A percentile compares a stretch with the other conserved stretches of the same genome.
phyloP scores from a whole-genome alignment of 1,139 yeast genomes.

The Chernovozyma sophiae-reginae region DNA sequence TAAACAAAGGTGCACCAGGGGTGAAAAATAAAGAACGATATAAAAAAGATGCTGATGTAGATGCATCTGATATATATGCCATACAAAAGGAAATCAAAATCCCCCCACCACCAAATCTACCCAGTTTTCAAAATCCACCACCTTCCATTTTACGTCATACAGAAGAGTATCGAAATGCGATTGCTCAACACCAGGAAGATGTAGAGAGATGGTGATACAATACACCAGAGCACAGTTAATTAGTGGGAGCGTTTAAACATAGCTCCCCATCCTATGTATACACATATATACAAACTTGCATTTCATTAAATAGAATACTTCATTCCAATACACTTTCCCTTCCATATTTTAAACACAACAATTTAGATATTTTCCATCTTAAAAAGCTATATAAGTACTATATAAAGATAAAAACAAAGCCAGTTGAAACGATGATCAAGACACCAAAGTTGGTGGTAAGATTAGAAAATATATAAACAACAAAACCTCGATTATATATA shows the following conservation, averaged over 20 bases:
- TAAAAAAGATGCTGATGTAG: constrained; percentile 2
- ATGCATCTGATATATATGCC: constrained; percentile 10
- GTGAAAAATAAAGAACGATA: constrained; percentile 10
- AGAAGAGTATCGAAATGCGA: constrained; percentile 18
- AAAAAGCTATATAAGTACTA: neutral
- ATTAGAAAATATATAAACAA: neutral
- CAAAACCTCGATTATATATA: no score
- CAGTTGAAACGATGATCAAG: no score
- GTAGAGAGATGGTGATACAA: neutral
- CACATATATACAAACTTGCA: no score
- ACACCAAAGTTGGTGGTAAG: no score
- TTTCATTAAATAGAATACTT: no score
- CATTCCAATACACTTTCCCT: no score
- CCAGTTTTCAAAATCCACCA: constrained; percentile 33
- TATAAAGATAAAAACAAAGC: no score
- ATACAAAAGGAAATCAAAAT: constrained; percentile 17
- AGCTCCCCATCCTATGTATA: no score
- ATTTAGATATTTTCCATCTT: no score
- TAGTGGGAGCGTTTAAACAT: no score
- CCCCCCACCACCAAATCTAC: constrained; percentile 34
- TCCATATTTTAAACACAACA: no score
- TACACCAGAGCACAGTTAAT: no score
- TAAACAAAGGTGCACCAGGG: constrained; percentile 48
- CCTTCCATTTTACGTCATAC: constrained; percentile 26
- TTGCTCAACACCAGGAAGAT: constrained; percentile 11